Evolutionary conservation across 352 stramenopile species (phyloP), one percentile per base, ranked within the genome.

Genomic region (Pythium phragmitis): DNA sequence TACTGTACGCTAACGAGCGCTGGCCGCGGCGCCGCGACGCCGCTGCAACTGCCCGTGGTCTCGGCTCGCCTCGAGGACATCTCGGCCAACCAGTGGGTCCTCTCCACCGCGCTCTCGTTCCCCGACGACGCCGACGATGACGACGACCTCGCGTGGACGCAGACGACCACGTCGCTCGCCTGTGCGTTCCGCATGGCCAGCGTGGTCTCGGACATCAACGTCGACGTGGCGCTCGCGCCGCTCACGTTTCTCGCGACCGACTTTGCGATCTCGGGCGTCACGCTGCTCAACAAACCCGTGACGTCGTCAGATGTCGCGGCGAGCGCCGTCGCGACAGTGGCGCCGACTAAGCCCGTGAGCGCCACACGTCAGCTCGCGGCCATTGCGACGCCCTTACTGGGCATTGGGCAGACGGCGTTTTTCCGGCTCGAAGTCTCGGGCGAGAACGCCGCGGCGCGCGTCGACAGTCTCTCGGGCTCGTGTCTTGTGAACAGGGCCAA

Each of bases 401-500:
- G 65, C 28, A 67, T 72, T 39, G 59, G 55, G 14, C 26, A 56
- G 17, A n/a, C 47, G 45, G 65, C 65, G 33, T 23, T 30, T 1
- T 72, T 73, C 56, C 56, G 41, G 13, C 21, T 73, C 48, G 55
- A 66, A 30, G 66, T 68, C 39, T 58, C 66, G 13, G 66, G 66
- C 26, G n/a, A 14, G 7, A 42, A 68, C 50, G 45, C 60, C 8
- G 12, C 42, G 0, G 28, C 45, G 34, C 66, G 66, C 19, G 54
- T 50, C n/a, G 33, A 30, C 5, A 68, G 28, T 14, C 48, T 85
- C n/a, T 48, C 21, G 0, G 76, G 76, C 0, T 51, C 64, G 4
- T 85, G 76, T 43, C 36, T 50, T 0, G 59, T 85, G 36, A 82
- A 82, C 57, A 51, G 52, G 8, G 50, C 79, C 51, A 75, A 70